Conservation (phyloP, 495 filamentous ascomycete species). For the Pseudomonodictys pantanalensis region DNA sequence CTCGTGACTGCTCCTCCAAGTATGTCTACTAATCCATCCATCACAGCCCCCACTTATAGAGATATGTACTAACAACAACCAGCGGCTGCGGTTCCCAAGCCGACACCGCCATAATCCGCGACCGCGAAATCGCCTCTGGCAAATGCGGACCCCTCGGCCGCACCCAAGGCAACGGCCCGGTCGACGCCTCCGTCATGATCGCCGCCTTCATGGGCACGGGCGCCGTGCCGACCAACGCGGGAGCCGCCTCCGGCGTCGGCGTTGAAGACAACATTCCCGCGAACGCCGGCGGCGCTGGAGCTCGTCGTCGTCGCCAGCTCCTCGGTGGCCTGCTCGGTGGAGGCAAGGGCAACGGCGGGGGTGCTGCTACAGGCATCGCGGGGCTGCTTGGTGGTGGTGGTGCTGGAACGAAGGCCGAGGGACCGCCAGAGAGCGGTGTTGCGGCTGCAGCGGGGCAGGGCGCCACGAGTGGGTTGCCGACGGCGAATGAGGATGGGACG, state of each 20-base stretch:
- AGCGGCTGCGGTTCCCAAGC: constrained; percentile 53
- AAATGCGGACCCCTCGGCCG: constrained; percentile 56
- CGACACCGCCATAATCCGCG: constrained; percentile 54
- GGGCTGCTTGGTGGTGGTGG: constrained; percentile 31
- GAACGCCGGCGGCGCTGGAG: neutral
- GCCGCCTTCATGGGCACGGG: constrained; percentile 38
- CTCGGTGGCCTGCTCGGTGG: constrained; percentile 15
- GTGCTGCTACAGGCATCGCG: constrained; percentile 7
- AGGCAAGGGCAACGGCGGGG: constrained; percentile 3
- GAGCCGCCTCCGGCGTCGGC: constrained; percentile 1
- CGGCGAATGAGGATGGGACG: constrained; percentile 53
- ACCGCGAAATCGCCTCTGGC: constrained; percentile 38
- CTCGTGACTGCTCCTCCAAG: constrained; percentile 26
- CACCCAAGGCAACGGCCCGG: constrained; percentile 54
- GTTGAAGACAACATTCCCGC: constrained; percentile 23
- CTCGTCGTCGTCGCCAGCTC: constrained; percentile 6
- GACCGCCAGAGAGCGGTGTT: constrained; percentile 33
- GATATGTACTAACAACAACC: constrained; percentile 41
- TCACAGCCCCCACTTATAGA: neutral
- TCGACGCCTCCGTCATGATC: constrained; percentile 47
- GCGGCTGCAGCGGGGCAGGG: constrained; percentile 32
- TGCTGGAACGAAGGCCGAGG: constrained; percentile 30
- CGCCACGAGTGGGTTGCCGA: constrained; percentile 48
- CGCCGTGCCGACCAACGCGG: constrained; percentile 24
- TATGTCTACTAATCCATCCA: neutral